These are phyloP conservation scores for Chrysosporium queenslandicum DNA, from an alignment of 2,329 filamentous ascomycete genomes.

Conservation along the genomic window DNA sequence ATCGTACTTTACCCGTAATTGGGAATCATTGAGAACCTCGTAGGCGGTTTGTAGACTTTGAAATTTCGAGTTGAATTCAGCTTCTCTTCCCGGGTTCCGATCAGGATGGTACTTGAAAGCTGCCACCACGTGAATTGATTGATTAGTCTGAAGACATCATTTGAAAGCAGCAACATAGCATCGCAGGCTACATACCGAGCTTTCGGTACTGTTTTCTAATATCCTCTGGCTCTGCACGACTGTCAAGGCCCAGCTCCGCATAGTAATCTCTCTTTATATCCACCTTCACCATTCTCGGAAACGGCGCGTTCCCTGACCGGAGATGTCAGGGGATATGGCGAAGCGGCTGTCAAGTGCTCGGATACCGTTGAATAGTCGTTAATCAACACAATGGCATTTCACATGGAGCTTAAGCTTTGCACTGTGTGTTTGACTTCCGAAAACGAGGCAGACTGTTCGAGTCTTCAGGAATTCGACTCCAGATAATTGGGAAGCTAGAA, in stretches of 20 bases:
- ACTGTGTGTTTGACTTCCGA: neutral
- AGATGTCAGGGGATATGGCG: neutral
- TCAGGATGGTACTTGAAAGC: constrained; percentile 82
- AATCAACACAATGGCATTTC: neutral
- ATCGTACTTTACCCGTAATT: constrained; percentile 53
- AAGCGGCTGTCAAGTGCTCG: neutral
- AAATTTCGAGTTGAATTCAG: constrained; percentile 70
- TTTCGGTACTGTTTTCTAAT: constrained; percentile 82
- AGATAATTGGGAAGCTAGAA: neutral
- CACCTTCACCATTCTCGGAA: constrained; percentile 51
- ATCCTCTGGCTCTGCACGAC: constrained; percentile 59
- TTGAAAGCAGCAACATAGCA: neutral
- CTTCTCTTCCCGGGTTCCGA: constrained; percentile 72
- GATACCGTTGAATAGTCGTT: neutral
- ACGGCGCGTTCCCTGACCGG: neutral
- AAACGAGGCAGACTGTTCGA: neutral
- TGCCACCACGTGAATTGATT: constrained; percentile 26
- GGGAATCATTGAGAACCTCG: constrained; percentile 58
- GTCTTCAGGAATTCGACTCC: neutral
- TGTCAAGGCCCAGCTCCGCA: constrained; percentile 64
- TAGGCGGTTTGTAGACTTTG: constrained; percentile 79
- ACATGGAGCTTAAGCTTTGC: neutral
- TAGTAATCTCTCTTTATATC: constrained; percentile 71
- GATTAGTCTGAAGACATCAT: neutral
- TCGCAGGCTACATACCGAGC: constrained; percentile 54